Conservation (phyloP, 192 early-diverging fungal species). For the Chytriomyces sp. region DNA sequence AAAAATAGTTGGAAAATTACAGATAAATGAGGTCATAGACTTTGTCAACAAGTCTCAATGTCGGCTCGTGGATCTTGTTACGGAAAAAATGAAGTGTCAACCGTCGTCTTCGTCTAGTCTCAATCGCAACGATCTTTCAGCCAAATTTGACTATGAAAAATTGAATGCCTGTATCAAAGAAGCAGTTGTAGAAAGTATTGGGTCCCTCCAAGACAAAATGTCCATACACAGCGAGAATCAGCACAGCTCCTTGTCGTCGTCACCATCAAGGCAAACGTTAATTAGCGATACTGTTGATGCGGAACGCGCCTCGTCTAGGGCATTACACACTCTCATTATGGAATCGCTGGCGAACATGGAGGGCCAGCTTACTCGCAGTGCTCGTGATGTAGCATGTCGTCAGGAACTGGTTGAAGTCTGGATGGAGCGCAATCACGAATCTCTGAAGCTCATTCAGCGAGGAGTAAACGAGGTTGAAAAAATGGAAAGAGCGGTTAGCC, state of each 20-base stretch:
- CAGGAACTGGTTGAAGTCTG: conserved; percentile 31
- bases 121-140: background rate
- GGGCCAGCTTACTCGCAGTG: background rate
- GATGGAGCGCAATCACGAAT: conserved; percentile 31
- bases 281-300: background rate
- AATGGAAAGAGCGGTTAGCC: conserved; percentile 2
- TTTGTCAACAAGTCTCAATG: conserved; percentile 33
- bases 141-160: background rate
- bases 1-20: background rate
- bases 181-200: background rate
- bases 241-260: background rate
- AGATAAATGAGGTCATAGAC: conserved; percentile 30
- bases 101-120: background rate
- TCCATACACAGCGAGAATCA: background rate
- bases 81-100: conserved; percentile 4
- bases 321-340: conserved; percentile 4
- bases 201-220: background rate
- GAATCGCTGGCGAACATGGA: conserved; percentile 24
- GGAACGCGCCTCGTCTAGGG: background rate
- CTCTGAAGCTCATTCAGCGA: conserved; percentile 24
- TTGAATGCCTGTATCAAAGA: background rate
- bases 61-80: conserved; percentile 25
- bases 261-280: background rate
- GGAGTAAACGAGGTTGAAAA: conserved; percentile 23
- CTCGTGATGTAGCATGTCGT: conserved; percentile 1